A percentile compares a stretch with the other conserved stretches of the same genome.
phyloP scores from a whole-genome alignment of 306 rosid species.

The Senna tora region DNA sequence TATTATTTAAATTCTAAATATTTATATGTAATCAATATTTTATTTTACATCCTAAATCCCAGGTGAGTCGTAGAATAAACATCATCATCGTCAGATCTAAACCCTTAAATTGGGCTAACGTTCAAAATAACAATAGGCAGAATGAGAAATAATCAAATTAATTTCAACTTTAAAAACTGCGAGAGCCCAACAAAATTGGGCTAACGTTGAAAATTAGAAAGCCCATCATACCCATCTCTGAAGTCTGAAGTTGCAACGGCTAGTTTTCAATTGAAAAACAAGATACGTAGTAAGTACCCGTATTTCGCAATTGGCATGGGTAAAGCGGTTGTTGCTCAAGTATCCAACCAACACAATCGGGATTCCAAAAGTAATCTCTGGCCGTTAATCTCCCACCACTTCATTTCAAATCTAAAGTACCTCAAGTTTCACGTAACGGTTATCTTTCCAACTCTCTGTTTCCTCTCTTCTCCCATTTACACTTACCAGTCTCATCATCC shows the following conservation, averaged over 20 bases:
- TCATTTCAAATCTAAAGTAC: conserved; percentile 1
- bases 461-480: conserved; percentile 29
- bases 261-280: conserved; percentile 8
- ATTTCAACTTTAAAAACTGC: not conserved
- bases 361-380: conserved; percentile 2
- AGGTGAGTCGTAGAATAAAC: no score
- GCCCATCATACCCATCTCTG: not conserved
- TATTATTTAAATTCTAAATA: no score
- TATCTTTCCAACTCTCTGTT: conserved; percentile 15
- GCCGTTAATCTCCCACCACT: not conserved
- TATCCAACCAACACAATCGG: conserved; percentile 33
- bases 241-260: not conserved
- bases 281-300: not conserved
- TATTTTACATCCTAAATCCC: no score
- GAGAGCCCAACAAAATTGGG: not conserved
- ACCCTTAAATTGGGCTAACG: no score
- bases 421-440: conserved; percentile 10
- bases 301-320: not conserved
- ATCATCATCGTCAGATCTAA: no score
- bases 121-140: no score
- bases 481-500: conserved; percentile 22
- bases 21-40: no score
- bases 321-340: conserved; percentile 35
- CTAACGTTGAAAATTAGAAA: not conserved
- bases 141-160: no score